A percentile compares a stretch with the other conserved stretches of the same genome.
phyloP scores from a whole-genome alignment of 192 early-diverging fungal genomes.

The Backusella liffmaniae region DNA sequence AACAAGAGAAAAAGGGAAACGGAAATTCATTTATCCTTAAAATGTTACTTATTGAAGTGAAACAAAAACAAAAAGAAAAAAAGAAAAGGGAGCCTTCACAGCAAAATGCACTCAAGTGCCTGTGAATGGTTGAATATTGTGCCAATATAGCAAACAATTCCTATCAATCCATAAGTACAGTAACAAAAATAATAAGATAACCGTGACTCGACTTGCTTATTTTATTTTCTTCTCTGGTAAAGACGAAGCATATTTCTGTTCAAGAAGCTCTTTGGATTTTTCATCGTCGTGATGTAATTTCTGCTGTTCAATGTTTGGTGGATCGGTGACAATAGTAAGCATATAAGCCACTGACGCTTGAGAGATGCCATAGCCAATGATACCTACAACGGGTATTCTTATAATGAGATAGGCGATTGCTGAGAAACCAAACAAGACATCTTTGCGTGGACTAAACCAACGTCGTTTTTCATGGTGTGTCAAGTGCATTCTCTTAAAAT shows the following conservation, averaged over 20 bases:
- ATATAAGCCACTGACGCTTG: constrained; percentile 45
- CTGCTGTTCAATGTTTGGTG: constrained; percentile 11
- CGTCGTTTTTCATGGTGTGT: constrained; percentile 42
- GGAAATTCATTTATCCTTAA: background rate
- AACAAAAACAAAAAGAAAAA: background rate
- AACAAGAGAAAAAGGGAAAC: background rate
- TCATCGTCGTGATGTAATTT: background rate
- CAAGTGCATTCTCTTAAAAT: constrained; percentile 54
- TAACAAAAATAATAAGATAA: background rate
- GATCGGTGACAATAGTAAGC: constrained; percentile 28
- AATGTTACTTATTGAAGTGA: background rate
- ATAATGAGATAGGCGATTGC: constrained; percentile 51
- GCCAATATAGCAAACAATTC: too few relatives aligned
- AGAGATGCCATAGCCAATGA: constrained; percentile 54
- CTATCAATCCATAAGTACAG: background rate
- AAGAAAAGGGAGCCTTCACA: background rate
- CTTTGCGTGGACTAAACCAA: constrained; percentile 59
- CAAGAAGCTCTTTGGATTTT: background rate
- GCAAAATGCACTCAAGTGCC: too few relatives aligned
- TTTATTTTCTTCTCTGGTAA: constrained; percentile 8
- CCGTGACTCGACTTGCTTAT: background rate
- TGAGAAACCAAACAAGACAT: constrained; percentile 57
- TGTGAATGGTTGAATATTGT: too few relatives aligned
- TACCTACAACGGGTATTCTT: constrained; percentile 54
- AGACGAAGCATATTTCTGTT: background rate